Percentiles rank a stretch among this genome's conserved stretches.
Conservation (phyloP, 1,139 yeast genomes). For the Yamadazyma sp. region DNA sequence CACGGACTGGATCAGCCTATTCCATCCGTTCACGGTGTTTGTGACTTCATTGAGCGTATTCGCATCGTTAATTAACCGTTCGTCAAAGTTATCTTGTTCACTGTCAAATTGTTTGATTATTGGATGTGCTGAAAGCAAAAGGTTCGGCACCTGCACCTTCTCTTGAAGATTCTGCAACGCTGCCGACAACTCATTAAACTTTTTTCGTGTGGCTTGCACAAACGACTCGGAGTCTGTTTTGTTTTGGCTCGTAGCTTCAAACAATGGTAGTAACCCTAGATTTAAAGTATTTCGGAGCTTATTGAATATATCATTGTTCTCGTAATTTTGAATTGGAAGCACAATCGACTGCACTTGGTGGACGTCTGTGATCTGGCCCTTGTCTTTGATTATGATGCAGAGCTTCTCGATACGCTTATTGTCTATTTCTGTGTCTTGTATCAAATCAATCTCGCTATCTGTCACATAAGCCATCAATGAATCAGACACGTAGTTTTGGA, state of each 20-base stretch:
- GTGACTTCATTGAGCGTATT: conserved; percentile 66
- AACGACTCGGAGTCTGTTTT: conserved; percentile 10
- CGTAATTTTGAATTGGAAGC: conserved; percentile 11
- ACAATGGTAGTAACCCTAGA: conserved; percentile 40
- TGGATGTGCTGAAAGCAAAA: conserved; percentile 55
- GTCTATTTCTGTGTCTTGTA: conserved; percentile 3
- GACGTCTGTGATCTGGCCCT: conserved; percentile 10
- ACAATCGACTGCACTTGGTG: conserved; percentile 10
- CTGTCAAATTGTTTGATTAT: conserved; percentile 34
- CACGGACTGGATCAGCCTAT: conserved; percentile 58
- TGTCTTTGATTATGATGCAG: conserved; percentile 11
- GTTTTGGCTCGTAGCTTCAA: conserved; percentile 25
- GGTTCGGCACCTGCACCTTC: conserved; percentile 66
- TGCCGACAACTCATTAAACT: conserved; percentile 65
- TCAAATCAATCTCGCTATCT: conserved; percentile 1
- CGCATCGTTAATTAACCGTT: conserved; percentile 45
- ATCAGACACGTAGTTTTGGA: conserved; percentile 7
- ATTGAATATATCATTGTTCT: conserved; percentile 43
- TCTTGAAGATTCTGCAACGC: conserved; percentile 72
- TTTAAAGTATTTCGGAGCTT: conserved; percentile 58
- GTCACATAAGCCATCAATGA: conserved; percentile 3
- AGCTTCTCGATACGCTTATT: not conserved
- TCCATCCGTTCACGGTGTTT: conserved; percentile 70
- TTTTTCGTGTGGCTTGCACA: conserved; percentile 52
- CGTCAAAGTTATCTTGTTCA: conserved; percentile 22